Conservation (phyloP, 306 rosid genomes). For the Vigna trinervia region DNA sequence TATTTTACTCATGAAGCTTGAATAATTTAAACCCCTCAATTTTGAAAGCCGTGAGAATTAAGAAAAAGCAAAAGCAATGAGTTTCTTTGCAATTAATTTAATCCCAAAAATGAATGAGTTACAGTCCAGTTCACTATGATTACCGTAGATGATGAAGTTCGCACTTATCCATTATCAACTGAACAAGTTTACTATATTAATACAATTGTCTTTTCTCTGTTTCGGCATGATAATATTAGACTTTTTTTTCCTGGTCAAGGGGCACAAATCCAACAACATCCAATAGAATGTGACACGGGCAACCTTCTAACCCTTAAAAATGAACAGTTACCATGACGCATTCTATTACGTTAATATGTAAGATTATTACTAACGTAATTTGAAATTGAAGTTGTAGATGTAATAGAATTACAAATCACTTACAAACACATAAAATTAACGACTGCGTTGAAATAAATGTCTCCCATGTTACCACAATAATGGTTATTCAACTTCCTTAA, state of each 20-base stretch:
- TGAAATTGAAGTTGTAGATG: conserved; percentile 16
- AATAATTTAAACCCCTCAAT: conserved; percentile 27
- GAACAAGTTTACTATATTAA: not conserved
- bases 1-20: not conserved
- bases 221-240: conserved; percentile 19
- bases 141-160: conserved; percentile 5
- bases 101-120: not conserved
- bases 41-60: not conserved
- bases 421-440: conserved; percentile 10
- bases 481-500: not conserved
- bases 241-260: conserved; percentile 1
- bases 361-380: conserved; percentile 16
- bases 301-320: conserved; percentile 23
- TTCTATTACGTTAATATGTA: conserved; percentile 14
- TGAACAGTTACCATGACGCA: not conserved
- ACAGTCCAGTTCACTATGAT: conserved; percentile 1
- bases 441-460: conserved; percentile 7
- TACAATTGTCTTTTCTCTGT: not conserved
- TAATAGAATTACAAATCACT: conserved; percentile 4
- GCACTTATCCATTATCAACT: conserved; percentile 26
- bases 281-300: conserved; percentile 14
- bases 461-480: not conserved
- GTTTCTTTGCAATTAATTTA: conserved; percentile 34
- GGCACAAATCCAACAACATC: not conserved
- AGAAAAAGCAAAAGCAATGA: not conserved